Conservation (phyloP, 345 rosid species). For the Populus nigra region DNA sequence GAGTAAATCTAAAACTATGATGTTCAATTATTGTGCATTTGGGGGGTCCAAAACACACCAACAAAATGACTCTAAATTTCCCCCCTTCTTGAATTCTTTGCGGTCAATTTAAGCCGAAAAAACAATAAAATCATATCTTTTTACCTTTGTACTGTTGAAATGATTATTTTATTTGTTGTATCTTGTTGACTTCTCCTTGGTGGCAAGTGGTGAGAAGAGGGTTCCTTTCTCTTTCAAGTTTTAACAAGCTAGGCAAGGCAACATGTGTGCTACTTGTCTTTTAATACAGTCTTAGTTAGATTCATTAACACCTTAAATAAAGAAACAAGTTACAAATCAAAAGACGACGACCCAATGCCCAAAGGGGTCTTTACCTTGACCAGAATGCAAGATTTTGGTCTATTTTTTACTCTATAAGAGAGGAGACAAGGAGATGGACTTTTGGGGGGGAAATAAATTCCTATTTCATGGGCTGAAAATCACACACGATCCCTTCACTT, state of each 20-base stretch:
- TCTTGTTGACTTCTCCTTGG: not conserved
- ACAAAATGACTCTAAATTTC: not conserved
- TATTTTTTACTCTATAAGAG: not conserved
- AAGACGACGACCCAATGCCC: slow-evolving; percentile 9
- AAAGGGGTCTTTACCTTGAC: slow-evolving; percentile 20
- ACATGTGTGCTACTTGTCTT: not conserved
- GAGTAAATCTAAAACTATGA: too few relatives aligned
- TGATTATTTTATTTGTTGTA: not conserved
- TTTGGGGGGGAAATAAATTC: not conserved
- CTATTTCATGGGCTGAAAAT: too few relatives aligned
- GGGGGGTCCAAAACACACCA: not conserved
- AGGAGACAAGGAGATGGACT: not conserved
- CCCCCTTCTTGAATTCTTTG: not conserved
- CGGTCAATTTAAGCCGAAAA: not conserved
- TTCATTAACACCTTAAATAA: not conserved
- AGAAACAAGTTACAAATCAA: not conserved
- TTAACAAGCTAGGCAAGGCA: not conserved
- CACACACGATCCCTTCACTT: not conserved
- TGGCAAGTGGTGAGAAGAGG: not conserved
- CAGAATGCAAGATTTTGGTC: not conserved
- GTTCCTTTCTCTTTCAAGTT: not conserved
- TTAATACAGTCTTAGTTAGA: not conserved
- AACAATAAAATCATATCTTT: not conserved
- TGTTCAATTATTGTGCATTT: too few relatives aligned
- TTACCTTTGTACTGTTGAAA: not conserved